Conservation (phyloP, 208 protist genomes). For the Trypanosoma mega region DNA sequence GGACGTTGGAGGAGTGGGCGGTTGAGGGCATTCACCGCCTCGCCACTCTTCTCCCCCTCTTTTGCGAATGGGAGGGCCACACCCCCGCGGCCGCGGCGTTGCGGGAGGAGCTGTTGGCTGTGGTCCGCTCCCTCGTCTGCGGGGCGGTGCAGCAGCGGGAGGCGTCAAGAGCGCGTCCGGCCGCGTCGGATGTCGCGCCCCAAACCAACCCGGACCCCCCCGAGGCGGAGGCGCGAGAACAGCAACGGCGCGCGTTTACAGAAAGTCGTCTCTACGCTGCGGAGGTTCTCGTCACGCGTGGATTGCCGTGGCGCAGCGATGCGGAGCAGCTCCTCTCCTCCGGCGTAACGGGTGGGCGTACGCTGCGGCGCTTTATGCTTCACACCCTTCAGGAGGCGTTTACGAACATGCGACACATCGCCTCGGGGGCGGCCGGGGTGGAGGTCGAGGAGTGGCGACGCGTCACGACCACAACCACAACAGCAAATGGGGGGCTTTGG, state of each 20-base stretch:
- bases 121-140: conserved; percentile 17
- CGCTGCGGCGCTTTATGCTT: conserved; percentile 23
- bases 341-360: background rate
- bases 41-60: background rate
- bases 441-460: background rate
- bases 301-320: conserved; percentile 9
- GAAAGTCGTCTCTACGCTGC: conserved; percentile 11
- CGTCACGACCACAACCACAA: background rate
- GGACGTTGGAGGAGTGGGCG: background rate
- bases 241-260: background rate
- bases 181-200: no score
- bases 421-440: background rate
- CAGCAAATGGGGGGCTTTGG: no score
- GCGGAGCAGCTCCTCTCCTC: conserved; percentile 20
- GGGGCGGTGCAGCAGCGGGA: background rate
- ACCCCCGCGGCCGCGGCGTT: background rate
- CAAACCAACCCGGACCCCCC: background rate
- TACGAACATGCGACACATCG: conserved; percentile 11
- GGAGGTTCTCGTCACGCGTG: conserved; percentile 7
- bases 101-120: conserved; percentile 10
- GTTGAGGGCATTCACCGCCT: conserved; percentile 11
- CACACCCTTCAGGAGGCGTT: conserved; percentile 20
- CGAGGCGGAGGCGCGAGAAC: background rate
- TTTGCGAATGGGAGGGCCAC: no score
- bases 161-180: background rate